Evolutionary conservation across 352 stramenopile genomes (phyloP), one percentile per base, ranked within the genome.

Genomic region (Globisporangium irregulare): DNA sequence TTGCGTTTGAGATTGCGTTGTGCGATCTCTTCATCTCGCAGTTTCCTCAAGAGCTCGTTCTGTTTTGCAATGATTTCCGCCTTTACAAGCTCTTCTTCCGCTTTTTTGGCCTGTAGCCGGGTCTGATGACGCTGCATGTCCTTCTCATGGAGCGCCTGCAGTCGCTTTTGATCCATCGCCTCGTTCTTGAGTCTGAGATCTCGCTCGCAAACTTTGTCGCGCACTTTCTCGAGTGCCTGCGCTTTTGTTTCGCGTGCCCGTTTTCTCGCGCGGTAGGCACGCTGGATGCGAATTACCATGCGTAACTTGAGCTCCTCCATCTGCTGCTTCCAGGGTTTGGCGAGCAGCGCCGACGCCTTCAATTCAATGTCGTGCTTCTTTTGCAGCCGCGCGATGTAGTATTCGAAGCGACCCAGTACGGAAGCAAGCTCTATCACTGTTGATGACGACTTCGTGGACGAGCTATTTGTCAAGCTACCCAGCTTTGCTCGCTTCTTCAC

Each of bases 241-340:
- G 78, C 57, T 58, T 91, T 87, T 0, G 75, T 79, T 24, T 84
- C 66, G 10, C 71, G 71, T 1, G 79, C 65, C 48, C 72, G 62
- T 20, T 71, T 73, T 36, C 85, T 75, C 24, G 78, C 72, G 43
- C 87, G 78, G 68, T 90, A 93, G 0, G 82, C 77, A 4, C 82
- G 82, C 73, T 95, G 87, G 55, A 95, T 89, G 14, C 79, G 81
- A 20, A 92, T 79, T 0, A 86, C 73, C 82, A 92, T 92, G 9
- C 80, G 83, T 1, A 89, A 48, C 50, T 84, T 64, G 8, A 92
- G 66, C 18, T 88, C 84, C 27, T 93, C 77, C 72, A 93, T 80
- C 62, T 95, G 85, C 66, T 87, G 68, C 56, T 89, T 76, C 87
- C 87, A 95, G 0, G 83, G 76, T 18, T 82, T 81, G 25, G 80